Evolutionary conservation across 495 filamentous ascomycete species (phyloP).

Genomic region (Penicillium mononematosum): DNA sequence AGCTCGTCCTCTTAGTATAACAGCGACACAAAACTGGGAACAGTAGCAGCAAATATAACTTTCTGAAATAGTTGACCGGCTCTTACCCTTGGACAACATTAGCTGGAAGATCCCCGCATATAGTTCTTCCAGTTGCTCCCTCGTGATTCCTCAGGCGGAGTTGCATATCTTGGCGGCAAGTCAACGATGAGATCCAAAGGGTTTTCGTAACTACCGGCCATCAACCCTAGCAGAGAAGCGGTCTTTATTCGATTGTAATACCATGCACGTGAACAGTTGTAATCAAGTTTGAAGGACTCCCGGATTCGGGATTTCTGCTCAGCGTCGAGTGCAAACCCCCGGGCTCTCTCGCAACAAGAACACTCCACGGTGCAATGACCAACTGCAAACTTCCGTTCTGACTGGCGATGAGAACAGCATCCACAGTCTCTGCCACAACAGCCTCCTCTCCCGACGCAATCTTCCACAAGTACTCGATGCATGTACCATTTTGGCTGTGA

Average conservation of each 20-base stretch:
- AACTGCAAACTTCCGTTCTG: conserved; percentile 1
- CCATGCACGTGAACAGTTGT: neutral
- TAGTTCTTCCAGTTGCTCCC: neutral
- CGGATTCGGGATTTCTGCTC: neutral
- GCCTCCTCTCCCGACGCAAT: conserved; percentile 10
- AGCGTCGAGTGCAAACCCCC: conserved; percentile 1
- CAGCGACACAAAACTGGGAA: neutral
- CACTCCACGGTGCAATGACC: conserved; percentile 14
- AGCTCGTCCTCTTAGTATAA: conserved; percentile 1
- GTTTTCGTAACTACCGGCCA: conserved; percentile 2
- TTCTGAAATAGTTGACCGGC: neutral
- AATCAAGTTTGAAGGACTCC: neutral
- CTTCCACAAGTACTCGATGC: conserved; percentile 7
- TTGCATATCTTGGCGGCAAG: conserved; percentile 3
- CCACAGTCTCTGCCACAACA: conserved; percentile 9
- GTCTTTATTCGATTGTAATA: neutral
- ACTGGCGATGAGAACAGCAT: conserved; percentile 8
- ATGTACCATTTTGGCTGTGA: conserved; percentile 12
- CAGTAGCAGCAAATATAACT: neutral
- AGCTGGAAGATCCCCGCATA: neutral
- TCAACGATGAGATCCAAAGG: conserved; percentile 10
- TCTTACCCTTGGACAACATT: neutral
- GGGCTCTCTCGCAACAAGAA: conserved; percentile 8
- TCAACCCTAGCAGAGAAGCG: conserved; percentile 11
- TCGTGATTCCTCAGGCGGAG: conserved; percentile 3